Evolutionary conservation across 2,329 filamentous ascomycete genomes (phyloP).

Genomic region (Metarhizium anisopliae): DNA sequence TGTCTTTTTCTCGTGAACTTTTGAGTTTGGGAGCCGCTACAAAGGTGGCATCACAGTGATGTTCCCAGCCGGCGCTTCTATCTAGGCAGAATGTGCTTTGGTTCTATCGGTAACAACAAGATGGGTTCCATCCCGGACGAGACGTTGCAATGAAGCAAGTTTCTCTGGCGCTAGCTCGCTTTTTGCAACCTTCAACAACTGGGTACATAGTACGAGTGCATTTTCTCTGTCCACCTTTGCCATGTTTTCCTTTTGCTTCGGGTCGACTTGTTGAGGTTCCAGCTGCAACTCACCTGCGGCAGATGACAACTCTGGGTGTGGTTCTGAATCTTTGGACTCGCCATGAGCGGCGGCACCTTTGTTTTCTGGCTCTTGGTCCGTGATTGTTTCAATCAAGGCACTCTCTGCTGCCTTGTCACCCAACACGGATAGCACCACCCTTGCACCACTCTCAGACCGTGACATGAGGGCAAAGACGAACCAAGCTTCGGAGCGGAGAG

Average conservation of each 20-base stretch:
- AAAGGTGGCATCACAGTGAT: background rate
- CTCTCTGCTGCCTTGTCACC: slow-evolving; percentile 31
- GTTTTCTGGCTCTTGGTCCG: slow-evolving; percentile 24
- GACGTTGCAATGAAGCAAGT: slow-evolving; percentile 32
- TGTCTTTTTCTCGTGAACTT: background rate
- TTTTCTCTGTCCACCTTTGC: slow-evolving; percentile 50
- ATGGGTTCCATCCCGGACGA: slow-evolving; percentile 42
- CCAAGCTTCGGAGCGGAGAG: slow-evolving; percentile 51
- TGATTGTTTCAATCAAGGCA: slow-evolving; percentile 39
- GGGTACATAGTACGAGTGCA: slow-evolving; percentile 47
- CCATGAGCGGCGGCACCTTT: slow-evolving; percentile 9
- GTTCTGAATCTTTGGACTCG: slow-evolving; percentile 11
- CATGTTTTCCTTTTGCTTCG: slow-evolving; percentile 34
- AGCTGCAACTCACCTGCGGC: slow-evolving; percentile 23
- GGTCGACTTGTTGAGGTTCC: slow-evolving; percentile 39
- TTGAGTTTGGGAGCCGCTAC: background rate
- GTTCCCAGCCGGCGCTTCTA: background rate
- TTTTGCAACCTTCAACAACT: slow-evolving; percentile 39
- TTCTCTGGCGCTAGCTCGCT: slow-evolving; percentile 30
- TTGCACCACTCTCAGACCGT: slow-evolving; percentile 39
- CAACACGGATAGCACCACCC: slow-evolving; percentile 34
- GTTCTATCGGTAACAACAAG: slow-evolving; percentile 23
- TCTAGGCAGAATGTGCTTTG: slow-evolving; percentile 1
- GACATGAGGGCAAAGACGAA: slow-evolving; percentile 55
- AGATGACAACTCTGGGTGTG: slow-evolving; percentile 12